These are phyloP conservation scores for Xylariaceae sp. DNA, from an alignment of 2,329 filamentous ascomycete genomes.

Conservation along the genomic window DNA sequence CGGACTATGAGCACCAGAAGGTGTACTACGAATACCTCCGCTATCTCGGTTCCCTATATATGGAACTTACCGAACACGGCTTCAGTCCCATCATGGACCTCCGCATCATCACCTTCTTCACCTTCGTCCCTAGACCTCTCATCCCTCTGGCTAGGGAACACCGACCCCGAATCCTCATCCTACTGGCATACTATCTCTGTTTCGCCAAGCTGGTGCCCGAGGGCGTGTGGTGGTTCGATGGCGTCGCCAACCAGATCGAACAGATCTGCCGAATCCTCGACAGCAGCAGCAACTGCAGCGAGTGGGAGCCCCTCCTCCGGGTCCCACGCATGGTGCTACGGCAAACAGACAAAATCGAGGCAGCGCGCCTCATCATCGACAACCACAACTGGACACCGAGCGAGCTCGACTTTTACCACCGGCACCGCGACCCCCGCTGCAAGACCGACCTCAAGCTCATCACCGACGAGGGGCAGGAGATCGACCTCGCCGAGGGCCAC, in stretches of 20 bases:
- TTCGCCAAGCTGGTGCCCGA: constrained; percentile 41
- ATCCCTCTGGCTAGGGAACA: constrained; percentile 37
- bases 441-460: constrained; percentile 16
- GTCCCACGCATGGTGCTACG: constrained; percentile 36
- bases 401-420: constrained; percentile 20
- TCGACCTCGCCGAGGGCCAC: constrained; percentile 13
- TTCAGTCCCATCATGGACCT: constrained; percentile 41
- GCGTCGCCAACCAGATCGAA: constrained; percentile 41
- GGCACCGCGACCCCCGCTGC: constrained; percentile 16
- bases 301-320: constrained; percentile 37
- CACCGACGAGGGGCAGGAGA: constrained; percentile 13
- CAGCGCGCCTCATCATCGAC: constrained; percentile 39
- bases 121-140: constrained; percentile 42
- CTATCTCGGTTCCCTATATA: constrained; percentile 49
- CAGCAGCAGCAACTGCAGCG: too few relatives aligned
- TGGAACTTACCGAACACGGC: constrained; percentile 39
- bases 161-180: constrained; percentile 44
- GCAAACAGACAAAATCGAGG: constrained; percentile 28
- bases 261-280: constrained; percentile 39
- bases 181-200: constrained; percentile 48
- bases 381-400: constrained; percentile 38
- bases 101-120: constrained; percentile 50
- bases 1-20: constrained; percentile 34
- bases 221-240: constrained; percentile 46
- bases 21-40: constrained; percentile 44